A percentile compares a stretch with the other conserved stretches of the same genome.
These are phyloP conservation scores for Colletotrichum incanum DNA, from an alignment of 2,329 filamentous ascomycete species.

Conservation along the genomic window DNA sequence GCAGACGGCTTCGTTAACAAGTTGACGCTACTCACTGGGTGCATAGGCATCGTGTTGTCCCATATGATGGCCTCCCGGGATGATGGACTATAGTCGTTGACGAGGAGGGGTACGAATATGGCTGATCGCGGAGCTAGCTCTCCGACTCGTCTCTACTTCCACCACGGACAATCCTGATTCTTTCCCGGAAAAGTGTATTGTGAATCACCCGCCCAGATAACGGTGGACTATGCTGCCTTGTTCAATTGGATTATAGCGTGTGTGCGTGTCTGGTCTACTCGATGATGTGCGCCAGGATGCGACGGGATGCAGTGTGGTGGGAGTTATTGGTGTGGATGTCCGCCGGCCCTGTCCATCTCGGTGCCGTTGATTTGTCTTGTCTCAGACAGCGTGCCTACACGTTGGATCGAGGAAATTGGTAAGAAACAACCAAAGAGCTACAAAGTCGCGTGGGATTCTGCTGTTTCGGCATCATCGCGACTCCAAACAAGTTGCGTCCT, in stretches of 20 bases:
- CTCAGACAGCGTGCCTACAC: background rate
- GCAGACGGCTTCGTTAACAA: background rate
- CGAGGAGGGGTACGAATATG: background rate
- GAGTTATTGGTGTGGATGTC: conserved; percentile 17
- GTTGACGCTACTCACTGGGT: background rate
- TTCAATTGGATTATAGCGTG: background rate
- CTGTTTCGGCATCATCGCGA: conserved; percentile 27
- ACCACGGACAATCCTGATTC: background rate
- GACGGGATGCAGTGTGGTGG: conserved; percentile 12
- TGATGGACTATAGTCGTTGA: background rate
- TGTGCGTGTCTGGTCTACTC: conserved; percentile 2
- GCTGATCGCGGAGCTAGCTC: background rate
- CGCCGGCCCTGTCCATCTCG: conserved; percentile 9
- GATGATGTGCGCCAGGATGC: conserved; percentile 38
- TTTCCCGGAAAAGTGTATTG: background rate
- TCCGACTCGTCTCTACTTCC: conserved; percentile 2
- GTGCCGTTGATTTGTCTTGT: conserved; percentile 7
- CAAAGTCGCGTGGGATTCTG: conserved; percentile 12
- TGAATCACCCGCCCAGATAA: background rate
- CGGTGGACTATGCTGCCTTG: background rate
- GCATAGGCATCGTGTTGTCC: background rate
- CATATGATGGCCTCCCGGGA: background rate
- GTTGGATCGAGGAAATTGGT: background rate
- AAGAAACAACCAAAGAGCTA: conserved; percentile 1
- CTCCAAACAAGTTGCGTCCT: background rate